phyloP scores from a whole-genome alignment of 139 green algal species.

The Mesotaenium endlicherianum region DNA sequence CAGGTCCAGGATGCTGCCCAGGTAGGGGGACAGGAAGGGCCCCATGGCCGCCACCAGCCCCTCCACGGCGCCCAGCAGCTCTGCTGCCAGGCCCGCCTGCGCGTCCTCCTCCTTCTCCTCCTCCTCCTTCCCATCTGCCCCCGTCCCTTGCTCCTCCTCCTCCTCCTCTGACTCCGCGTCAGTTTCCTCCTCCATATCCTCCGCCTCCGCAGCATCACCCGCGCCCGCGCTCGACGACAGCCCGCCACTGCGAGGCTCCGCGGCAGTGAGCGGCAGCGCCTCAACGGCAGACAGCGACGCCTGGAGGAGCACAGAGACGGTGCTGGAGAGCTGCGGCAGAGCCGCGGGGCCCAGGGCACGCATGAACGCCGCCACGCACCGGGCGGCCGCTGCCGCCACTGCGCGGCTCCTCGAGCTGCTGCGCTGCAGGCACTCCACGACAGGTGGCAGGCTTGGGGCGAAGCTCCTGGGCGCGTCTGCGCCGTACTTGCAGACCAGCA shows the following conservation, averaged over 20 bases:
- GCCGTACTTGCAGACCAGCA: not conserved
- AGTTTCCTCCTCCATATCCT: conserved; percentile 3
- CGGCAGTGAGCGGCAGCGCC: not conserved
- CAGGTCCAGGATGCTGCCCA: conserved; percentile 4
- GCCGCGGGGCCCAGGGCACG: not conserved
- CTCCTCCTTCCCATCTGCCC: not conserved
- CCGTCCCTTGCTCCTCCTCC: conserved; percentile 8
- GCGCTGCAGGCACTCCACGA: not conserved
- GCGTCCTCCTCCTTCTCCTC: conserved; percentile 5
- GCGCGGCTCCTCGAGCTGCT: not conserved
- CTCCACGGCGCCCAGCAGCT: conserved; percentile 28
- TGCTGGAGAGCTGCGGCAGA: not conserved
- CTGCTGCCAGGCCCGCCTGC: not conserved
- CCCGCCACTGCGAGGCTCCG: not conserved
- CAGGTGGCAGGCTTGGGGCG: not conserved
- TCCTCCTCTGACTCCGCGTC: not conserved
- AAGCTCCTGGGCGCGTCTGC: not conserved
- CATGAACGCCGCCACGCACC: not conserved
- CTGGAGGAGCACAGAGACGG: not conserved
- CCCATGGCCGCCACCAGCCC: conserved; percentile 18
- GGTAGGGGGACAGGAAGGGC: conserved; percentile 28
- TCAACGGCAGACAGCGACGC: not conserved
- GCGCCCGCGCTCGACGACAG: not conserved
- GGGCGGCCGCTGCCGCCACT: not conserved
- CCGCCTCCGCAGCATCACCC: not conserved